phyloP scores from a whole-genome alignment of 371 early-diverging fungal genomes.

The Mucor racemosus region DNA sequence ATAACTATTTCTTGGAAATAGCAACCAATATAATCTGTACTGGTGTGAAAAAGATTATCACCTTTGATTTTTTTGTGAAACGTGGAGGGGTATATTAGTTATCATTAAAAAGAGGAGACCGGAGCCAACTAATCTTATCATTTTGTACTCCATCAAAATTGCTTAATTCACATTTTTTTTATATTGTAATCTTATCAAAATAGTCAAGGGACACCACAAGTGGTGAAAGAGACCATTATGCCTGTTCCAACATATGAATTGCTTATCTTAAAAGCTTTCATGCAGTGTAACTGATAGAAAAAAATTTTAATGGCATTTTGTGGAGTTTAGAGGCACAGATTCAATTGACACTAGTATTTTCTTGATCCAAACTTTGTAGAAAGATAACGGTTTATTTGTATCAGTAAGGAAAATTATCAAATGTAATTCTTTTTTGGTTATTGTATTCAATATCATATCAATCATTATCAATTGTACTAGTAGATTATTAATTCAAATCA shows the following conservation, averaged over 20 bases:
- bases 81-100: too few relatives aligned
- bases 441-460: background rate
- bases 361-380: background rate
- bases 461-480: background rate
- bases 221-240: background rate
- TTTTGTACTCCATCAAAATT: too few relatives aligned
- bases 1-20: too few relatives aligned
- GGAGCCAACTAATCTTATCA: too few relatives aligned
- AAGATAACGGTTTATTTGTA: background rate
- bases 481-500: background rate
- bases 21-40: too few relatives aligned
- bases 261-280: background rate
- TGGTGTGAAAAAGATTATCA: too few relatives aligned
- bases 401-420: background rate
- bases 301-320: background rate
- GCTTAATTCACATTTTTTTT: too few relatives aligned
- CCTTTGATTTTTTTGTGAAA: too few relatives aligned
- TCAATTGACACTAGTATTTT: background rate
- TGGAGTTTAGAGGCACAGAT: background rate
- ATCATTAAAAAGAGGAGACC: too few relatives aligned
- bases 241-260: background rate
- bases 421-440: background rate
- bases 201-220: too few relatives aligned
- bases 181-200: background rate
- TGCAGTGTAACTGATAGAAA: constrained; percentile 1